Evolutionary conservation across 2,329 filamentous ascomycete genomes (phyloP).

Genomic region (Ceratocystis alfenasii): DNA sequence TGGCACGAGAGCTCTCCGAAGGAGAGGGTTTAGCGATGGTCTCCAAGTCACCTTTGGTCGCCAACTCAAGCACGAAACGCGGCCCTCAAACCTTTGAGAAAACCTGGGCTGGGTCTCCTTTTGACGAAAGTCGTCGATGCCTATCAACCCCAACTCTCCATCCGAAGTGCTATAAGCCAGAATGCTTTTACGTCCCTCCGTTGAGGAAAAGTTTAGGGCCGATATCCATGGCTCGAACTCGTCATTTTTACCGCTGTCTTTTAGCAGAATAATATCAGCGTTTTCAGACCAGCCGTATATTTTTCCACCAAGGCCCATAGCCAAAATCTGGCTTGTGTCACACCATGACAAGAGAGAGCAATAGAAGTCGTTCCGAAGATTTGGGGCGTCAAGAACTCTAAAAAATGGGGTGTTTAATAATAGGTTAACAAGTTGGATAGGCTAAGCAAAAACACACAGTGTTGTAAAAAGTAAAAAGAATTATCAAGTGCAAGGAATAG

Average conservation of each 20-base stretch:
- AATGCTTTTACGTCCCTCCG: slow-evolving; percentile 61
- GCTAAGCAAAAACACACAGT: not conserved
- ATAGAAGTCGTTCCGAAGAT: slow-evolving; percentile 89
- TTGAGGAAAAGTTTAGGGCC: slow-evolving; percentile 80
- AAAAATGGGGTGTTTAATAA: not conserved
- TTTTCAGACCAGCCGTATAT: slow-evolving; percentile 85
- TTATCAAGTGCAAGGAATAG: not conserved
- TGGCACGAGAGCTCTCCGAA: slow-evolving; percentile 40
- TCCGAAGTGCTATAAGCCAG: slow-evolving; percentile 74
- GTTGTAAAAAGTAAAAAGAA: slow-evolving; percentile 16
- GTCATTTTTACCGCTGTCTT: slow-evolving; percentile 28
- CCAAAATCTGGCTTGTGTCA: slow-evolving; percentile 58
- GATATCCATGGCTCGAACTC: slow-evolving; percentile 48
- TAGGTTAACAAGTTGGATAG: not conserved
- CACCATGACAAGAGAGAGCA: slow-evolving; percentile 86
- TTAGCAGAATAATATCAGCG: slow-evolving; percentile 49
- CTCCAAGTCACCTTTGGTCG: slow-evolving; percentile 49
- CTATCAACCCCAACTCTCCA: slow-evolving; percentile 66
- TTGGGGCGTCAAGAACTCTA: slow-evolving; percentile 76
- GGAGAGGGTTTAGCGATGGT: slow-evolving; percentile 40
- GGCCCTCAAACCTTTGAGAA: slow-evolving; percentile 55
- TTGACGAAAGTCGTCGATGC: slow-evolving; percentile 34
- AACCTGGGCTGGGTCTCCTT: slow-evolving; percentile 44
- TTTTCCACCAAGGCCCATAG: slow-evolving; percentile 65
- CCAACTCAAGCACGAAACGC: slow-evolving; percentile 73